These are phyloP conservation scores for Cyathus olla DNA, from an alignment of 1,284 basidiomycete species.

Conservation along the genomic window DNA sequence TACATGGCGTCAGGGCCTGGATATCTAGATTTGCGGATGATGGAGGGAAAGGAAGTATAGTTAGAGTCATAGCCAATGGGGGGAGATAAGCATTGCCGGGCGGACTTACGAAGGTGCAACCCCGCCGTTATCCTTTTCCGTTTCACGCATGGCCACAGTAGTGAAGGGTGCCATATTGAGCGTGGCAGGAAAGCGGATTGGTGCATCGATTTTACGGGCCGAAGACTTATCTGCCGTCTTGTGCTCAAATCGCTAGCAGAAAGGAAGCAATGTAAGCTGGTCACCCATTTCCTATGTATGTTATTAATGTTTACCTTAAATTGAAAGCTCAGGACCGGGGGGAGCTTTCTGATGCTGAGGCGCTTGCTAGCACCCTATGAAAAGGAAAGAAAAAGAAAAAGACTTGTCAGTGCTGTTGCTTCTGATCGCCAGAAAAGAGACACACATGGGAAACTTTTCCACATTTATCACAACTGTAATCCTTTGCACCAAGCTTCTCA, in stretches of 20 bases:
- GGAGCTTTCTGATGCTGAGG: slow-evolving; percentile 86
- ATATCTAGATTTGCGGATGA: slow-evolving; percentile 35
- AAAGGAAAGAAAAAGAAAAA: slow-evolving; percentile 4
- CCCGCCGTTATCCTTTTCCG: slow-evolving; percentile 53
- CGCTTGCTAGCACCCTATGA: slow-evolving; percentile 85
- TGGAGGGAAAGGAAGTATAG: background rate
- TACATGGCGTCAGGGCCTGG: slow-evolving; percentile 80
- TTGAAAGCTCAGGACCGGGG: slow-evolving; percentile 94
- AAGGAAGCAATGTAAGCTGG: background rate
- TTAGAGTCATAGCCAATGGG: background rate
- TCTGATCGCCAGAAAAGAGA: slow-evolving; percentile 10
- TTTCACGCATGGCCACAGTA: slow-evolving; percentile 66
- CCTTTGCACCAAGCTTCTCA: slow-evolving; percentile 79
- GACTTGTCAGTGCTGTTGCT: background rate
- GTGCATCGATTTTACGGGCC: slow-evolving; percentile 88
- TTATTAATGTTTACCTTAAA: slow-evolving; percentile 77
- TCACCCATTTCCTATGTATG: background rate
- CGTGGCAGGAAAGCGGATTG: slow-evolving; percentile 85
- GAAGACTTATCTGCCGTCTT: slow-evolving; percentile 76
- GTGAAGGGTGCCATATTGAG: slow-evolving; percentile 94
- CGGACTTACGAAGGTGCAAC: slow-evolving; percentile 45
- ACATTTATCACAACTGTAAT: slow-evolving; percentile 82
- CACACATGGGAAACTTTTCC: slow-evolving; percentile 73
- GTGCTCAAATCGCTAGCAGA: slow-evolving; percentile 89
- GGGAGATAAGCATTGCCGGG: background rate